Evolutionary conservation across 495 filamentous ascomycete genomes (phyloP), one percentile per base, ranked within the genome.

Genomic region (Lichina pygmaea): DNA sequence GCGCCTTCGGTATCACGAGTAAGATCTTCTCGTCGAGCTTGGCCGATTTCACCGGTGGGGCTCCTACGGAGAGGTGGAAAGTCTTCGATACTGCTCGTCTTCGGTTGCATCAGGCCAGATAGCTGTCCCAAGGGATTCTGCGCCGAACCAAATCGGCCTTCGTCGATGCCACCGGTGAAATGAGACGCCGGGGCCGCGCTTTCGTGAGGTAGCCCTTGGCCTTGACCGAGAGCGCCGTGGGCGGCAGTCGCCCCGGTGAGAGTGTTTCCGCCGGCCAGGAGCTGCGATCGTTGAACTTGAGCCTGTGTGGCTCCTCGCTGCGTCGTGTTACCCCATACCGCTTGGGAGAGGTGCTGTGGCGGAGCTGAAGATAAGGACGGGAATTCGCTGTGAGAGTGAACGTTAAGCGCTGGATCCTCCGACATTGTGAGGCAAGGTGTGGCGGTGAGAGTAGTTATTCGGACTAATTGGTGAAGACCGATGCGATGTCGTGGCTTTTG

Each of bases 31-130:
- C 66, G 63, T 36, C 73, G 70, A 49, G 82, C 79, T 49, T 77
- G 76, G 31, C 69, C 72, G 47, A 78, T 65, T 11, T 89, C 82
- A 31, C 75, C 74, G 46, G 75, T 70, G 31, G 66, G 65, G 46
- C 72, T 75, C 47, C 81, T 72, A 43, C 80, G 77, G 44, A 89
- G 61, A 9, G 85, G 78, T 40, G 85, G 85, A 45, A 91, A 91
- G 8, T 91, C 84, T 17, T 93, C 83, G 16, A 77, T 74, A 50
- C 68, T 76, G 47, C 63, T 71, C 11, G 72, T 67, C 49, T 78
- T 79, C 16, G 73, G 69, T 48, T 86, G 81, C 36, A 55, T 57
- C 40, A 62, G 58, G 6, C 59, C 48, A 50, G 65, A 53, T 58
- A 69, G 53, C 66, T 79, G 55, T 55, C 66, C 56, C 55, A 70